Evolutionary conservation across 2,329 filamentous ascomycete genomes (phyloP).

Genomic region (Aspergillus phoenicis): DNA sequence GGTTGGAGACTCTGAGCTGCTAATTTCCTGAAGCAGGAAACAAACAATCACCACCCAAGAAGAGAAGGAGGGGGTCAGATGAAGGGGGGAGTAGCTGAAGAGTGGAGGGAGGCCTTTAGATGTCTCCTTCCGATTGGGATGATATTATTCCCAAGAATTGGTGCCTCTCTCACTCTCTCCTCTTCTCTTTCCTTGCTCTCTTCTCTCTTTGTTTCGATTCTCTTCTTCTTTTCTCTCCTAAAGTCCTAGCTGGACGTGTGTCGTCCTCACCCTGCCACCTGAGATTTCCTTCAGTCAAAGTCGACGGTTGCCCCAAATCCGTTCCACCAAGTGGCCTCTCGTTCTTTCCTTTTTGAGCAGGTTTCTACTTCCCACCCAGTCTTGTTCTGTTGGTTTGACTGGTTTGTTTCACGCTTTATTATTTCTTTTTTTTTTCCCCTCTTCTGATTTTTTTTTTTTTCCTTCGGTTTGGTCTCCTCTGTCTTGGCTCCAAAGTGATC

Average conservation of each 20-base stretch:
- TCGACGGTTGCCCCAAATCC: neutral
- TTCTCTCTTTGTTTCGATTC: slow-evolving; percentile 1
- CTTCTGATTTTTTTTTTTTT: too few relatives aligned
- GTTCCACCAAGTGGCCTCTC: neutral
- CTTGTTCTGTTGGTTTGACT: neutral
- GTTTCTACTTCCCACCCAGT: neutral
- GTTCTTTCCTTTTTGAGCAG: neutral
- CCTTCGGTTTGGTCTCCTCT: neutral
- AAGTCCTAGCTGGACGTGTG: too few relatives aligned
- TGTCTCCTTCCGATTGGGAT: slow-evolving; percentile 1
- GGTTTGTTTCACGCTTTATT: slow-evolving; percentile 4
- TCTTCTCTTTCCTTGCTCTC: slow-evolving; percentile 6
- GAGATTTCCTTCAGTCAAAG: too few relatives aligned
- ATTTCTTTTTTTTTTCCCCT: neutral
- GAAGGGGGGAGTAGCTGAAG: neutral
- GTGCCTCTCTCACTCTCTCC: slow-evolving; percentile 10
- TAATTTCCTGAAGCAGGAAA: neutral
- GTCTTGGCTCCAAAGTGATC: neutral
- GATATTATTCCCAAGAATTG: slow-evolving; percentile 13
- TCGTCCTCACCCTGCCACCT: too few relatives aligned
- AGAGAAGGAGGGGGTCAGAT: neutral
- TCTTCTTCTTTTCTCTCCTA: too few relatives aligned
- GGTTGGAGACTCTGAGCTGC: neutral
- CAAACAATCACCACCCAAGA: neutral
- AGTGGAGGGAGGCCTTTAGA: neutral